Conservation (phyloP, 1,139 yeast species). For the Pichia sp. region DNA sequence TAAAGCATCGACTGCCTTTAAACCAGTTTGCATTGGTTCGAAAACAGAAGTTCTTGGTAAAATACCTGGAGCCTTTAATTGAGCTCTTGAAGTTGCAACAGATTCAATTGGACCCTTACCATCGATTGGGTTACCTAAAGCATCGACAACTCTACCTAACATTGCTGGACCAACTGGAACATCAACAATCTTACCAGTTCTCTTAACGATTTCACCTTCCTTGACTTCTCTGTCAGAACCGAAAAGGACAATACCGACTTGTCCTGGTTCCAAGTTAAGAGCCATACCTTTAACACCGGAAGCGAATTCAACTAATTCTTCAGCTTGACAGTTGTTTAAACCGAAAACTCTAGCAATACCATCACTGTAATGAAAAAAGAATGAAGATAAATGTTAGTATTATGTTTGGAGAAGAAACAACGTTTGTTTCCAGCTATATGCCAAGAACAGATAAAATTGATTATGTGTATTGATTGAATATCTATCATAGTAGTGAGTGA, state of each 20-base stretch:
- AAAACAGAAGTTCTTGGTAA: conserved; percentile 97
- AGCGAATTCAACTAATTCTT: conserved; percentile 98
- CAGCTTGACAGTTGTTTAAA: conserved; percentile 99
- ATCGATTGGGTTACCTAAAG: conserved; percentile 98
- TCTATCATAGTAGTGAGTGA: not conserved
- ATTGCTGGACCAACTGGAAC: conserved; percentile 98
- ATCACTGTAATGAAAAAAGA: conserved; percentile 49
- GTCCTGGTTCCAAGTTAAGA: conserved; percentile 99
- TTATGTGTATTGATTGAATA: too few species aligned
- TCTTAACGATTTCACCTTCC: conserved; percentile 99
- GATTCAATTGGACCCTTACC: conserved; percentile 98
- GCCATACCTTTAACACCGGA: conserved; percentile 99
- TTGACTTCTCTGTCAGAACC: conserved; percentile 98
- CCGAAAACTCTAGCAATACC: conserved; percentile 99
- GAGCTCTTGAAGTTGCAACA: conserved; percentile 85
- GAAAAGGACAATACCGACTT: conserved; percentile 99
- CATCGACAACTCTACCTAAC: conserved; percentile 99
- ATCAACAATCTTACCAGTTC: conserved; percentile 99
- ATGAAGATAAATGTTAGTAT: conserved; percentile 15
- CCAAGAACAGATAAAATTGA: too few species aligned
- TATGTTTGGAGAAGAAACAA: not conserved
- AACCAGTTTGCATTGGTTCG: conserved; percentile 99
- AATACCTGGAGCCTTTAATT: conserved; percentile 99
- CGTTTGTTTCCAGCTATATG: too few species aligned
- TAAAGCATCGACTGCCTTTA: conserved; percentile 97